These are phyloP conservation scores for Botrytis medusae DNA, from an alignment of 2,329 filamentous ascomycete genomes.

Conservation along the genomic window DNA sequence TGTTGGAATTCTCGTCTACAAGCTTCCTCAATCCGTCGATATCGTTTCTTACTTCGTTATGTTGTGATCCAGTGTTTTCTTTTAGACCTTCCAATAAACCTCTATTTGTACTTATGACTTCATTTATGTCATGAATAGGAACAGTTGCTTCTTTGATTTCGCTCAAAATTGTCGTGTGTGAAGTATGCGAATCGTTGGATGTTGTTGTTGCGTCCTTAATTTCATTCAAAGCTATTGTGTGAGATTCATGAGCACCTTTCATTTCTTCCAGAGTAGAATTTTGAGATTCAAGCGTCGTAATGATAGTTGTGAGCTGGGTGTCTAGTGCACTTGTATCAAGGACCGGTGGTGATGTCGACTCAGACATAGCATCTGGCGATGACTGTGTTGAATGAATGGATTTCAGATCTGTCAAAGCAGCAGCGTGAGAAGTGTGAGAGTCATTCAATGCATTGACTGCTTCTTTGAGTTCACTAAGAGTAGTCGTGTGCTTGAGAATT, in stretches of 20 bases:
- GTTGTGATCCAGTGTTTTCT: slow-evolving; percentile 13
- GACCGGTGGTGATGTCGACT: neutral
- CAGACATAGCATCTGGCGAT: neutral
- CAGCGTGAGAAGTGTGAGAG: slow-evolving; percentile 23
- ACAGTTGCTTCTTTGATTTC: slow-evolving; percentile 11
- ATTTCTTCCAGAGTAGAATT: slow-evolving; percentile 26
- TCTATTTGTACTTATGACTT: slow-evolving; percentile 21
- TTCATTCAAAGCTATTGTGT: slow-evolving; percentile 19
- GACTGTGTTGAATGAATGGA: slow-evolving; percentile 9
- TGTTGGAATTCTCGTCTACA: slow-evolving; percentile 26
- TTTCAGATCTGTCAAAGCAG: slow-evolving; percentile 24
- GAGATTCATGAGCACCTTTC: slow-evolving; percentile 23
- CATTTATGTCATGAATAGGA: neutral
- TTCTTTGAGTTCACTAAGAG: slow-evolving; percentile 27
- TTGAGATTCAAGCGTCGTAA: slow-evolving; percentile 28
- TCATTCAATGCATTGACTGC: slow-evolving; percentile 21
- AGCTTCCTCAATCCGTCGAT: slow-evolving; percentile 32
- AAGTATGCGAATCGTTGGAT: slow-evolving; percentile 26
- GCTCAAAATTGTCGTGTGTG: slow-evolving; percentile 22
- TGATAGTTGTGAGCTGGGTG: slow-evolving; percentile 28
- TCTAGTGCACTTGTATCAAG: neutral
- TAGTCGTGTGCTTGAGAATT: slow-evolving; percentile 29
- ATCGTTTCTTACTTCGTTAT: slow-evolving; percentile 29
- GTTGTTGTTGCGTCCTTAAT: slow-evolving; percentile 30
- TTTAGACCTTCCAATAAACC: slow-evolving; percentile 30